Percentiles rank a stretch among this genome's conserved stretches.
phyloP scores from a whole-genome alignment of 495 filamentous ascomycete genomes.

The Poronia punctata region DNA sequence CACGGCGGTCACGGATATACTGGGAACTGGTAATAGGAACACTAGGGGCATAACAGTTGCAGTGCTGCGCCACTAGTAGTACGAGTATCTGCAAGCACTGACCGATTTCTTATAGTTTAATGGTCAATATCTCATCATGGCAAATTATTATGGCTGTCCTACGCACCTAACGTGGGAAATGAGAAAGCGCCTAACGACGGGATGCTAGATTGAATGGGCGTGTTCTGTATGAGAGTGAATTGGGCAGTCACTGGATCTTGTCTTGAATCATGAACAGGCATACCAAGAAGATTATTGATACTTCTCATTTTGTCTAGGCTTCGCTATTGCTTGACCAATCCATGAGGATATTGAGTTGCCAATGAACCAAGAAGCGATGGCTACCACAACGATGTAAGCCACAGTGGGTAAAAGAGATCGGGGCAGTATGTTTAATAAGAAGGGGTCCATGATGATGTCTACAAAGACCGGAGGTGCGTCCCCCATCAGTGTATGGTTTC shows the following conservation, averaged over 20 bases:
- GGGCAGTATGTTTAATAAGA: slow-evolving; percentile 63
- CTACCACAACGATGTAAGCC: slow-evolving; percentile 51
- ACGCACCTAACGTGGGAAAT: no score
- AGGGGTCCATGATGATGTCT: slow-evolving; percentile 90
- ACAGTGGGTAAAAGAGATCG: slow-evolving; percentile 61
- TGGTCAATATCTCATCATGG: no score
- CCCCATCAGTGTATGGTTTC: slow-evolving; percentile 66
- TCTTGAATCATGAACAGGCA: neutral
- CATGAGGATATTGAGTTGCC: slow-evolving; percentile 30
- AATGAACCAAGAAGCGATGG: slow-evolving; percentile 42
- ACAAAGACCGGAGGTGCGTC: slow-evolving; percentile 65
- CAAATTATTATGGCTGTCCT: no score
- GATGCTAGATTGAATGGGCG: no score
- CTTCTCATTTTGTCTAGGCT: slow-evolving; percentile 21
- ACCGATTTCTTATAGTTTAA: no score
- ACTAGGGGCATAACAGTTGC: neutral
- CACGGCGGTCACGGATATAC: slow-evolving; percentile 27
- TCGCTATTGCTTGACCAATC: slow-evolving; percentile 22
- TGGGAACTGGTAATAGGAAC: slow-evolving; percentile 18
- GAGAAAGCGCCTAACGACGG: no score
- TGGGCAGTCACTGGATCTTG: neutral
- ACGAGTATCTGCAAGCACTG: no score
- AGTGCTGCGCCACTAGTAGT: no score
- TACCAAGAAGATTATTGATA: slow-evolving; percentile 25
- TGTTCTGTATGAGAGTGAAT: no score